phyloP scores from a whole-genome alignment of 192 early-diverging fungal species.

The Backusella circina region DNA sequence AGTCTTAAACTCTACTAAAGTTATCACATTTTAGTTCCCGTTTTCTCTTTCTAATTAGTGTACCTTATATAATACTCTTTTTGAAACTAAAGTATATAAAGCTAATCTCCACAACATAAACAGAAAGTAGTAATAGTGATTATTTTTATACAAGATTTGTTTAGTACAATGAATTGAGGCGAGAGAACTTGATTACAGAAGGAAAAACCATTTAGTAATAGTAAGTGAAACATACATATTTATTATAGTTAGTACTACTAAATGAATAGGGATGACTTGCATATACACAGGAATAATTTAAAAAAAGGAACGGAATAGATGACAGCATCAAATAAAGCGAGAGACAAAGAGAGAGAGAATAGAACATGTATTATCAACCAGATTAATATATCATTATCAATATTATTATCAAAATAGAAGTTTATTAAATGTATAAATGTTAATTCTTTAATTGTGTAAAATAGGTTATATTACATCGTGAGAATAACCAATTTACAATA shows the following conservation, averaged over 20 bases:
- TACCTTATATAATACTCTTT: not conserved
- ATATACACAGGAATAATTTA: not conserved
- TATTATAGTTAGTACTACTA: not conserved
- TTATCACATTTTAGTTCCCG: not conserved
- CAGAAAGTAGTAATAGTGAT: not conserved
- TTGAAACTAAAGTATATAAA: not conserved
- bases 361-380: not conserved
- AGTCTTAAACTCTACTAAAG: not conserved
- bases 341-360: not conserved
- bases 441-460: not conserved
- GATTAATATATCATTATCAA: not conserved
- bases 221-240: not conserved
- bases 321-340: not conserved
- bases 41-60: not conserved
- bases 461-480: not conserved
- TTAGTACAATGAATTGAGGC: not conserved
- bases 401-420: not conserved
- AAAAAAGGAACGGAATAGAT: not conserved
- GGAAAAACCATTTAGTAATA: not conserved
- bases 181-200: not conserved
- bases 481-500: not conserved
- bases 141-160: not conserved
- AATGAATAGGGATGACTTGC: not conserved
- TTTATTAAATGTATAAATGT: not conserved
- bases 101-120: not conserved